Evolutionary conservation across 129 eudicot species (phyloP), one percentile per base, ranked within the genome.

Genomic region (Ambrosia trifida): DNA sequence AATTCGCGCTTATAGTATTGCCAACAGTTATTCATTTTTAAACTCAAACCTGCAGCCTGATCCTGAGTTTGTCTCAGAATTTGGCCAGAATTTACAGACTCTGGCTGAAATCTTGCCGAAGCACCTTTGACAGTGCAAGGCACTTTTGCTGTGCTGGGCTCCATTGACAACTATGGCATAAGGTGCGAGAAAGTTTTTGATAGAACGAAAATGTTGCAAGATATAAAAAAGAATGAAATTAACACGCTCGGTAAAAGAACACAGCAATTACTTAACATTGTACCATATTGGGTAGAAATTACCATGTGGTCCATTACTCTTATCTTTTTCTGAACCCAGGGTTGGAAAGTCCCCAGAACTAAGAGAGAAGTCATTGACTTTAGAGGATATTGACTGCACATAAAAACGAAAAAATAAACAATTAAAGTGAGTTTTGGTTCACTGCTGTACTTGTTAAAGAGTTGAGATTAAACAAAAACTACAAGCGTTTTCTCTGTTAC

Each of bases 331-430:
- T 43, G 96, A 77, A 63, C 97, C 94, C 80, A 95, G 87, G 3
- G 96, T 87, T 19, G 99, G 97, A 70, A 95, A 95, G 76, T 95
- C 99, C 64, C 97, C 97, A 70, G 99, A 82, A 70, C 78, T 86
- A 76, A 90, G 79, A 72, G 99, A 85, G 72, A 95, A 95, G 47
- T 79, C 85, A 64, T 86, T 94, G 49, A 72, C 87, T 73, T 78
- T 80, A 11, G 86, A 77, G 12, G 71, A 66, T 45, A 85, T 66
- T 20, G 83, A 82, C 99, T 95, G 88, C 75, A 82, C n/a, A 70
- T 45, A 57, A 30, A 72, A 38, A 5, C 5, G 7, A 4, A 13
- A 53, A 30, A 59, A 30, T 9, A 13, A 30, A 30, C 2, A 28
- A 59, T 59, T 13, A 59, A 31, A 31, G 12, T 13, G 2, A 13